Evolutionary conservation across 768 basidiomycete genomes (phyloP), one percentile per base, ranked within the genome.

Genomic region (Lactarius sp.): DNA sequence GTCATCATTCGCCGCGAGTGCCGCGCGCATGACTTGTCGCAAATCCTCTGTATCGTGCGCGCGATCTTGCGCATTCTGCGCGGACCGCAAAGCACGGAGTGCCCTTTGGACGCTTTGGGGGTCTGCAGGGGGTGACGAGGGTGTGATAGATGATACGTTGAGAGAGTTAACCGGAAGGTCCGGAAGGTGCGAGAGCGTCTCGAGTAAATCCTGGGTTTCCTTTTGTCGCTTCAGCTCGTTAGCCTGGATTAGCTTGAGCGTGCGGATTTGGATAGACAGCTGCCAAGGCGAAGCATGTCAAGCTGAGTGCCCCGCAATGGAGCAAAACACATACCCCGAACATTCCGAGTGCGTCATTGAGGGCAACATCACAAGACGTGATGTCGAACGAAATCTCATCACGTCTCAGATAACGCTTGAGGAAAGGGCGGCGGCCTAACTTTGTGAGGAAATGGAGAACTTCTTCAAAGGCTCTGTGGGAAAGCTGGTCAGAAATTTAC

Each of bases 351-450:
- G 83, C 82, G 42, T 86, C 82, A 31, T 76, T 75, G 22, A 91
- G 75, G 1, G 76, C 76, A 12, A 79, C 75, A 56, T 85, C 81
- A 56, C 85, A 87, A 3, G 71, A 74, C 0, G 72, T 69, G 42
- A 91, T 82, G 37, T 82, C 79, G 3, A 76, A 74, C 16, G 79
- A 70, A 34, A 86, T 86, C 66, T 92, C 88, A 44, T 88, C 85
- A 49, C 88, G 82, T 70, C 85, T 85, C 44, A 93, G 78, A 70
- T 89, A 92, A 4, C 89, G 80, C 73, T 90, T 89, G 66, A 93
- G 74, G 75, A 91, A 92, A 0, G 90, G 87, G 1, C 88, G 77
- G 47, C 82, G 77, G 16, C 78, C 75, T 66, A 90, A 85, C 66
- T 83, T 85, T 59, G 77, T 69, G 33, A 90, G 77, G 66, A 91